Base-by-base conservation (phyloP, 2,329 filamentous ascomycete genomes). In the Aspergillus ustus region DNA sequence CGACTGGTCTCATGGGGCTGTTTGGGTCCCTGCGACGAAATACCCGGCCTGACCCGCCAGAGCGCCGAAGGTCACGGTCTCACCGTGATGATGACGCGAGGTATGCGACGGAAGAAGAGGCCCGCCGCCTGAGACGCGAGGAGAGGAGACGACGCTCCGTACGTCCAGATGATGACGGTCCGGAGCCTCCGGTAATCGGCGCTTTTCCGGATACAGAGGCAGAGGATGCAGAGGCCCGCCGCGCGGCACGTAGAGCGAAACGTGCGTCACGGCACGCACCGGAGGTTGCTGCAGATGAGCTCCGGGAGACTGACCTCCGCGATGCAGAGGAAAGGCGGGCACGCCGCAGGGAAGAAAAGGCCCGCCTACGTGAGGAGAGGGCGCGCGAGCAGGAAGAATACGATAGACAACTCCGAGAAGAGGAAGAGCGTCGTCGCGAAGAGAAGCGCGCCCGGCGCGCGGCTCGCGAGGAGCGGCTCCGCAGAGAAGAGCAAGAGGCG, bases 191-290 rank as follows among this genome's bases (percentile, higher is more conserved):
- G 9, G 74, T 77, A 7, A 78, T 56, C 4, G 70, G 59, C 17
- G 70, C 66, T 6, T 67, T 64, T 40, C 66, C 64, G 7, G 71
- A 81, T 60, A 79, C 75, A 34, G 81, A 82, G 44, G 75, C 68
- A 25, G 80, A 80, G 57, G 79, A 83, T 3, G 86, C 88, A 17
- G 89, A 91, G 72, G 86, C 84, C 22, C 84, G 87, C 52, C 84
- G 83, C 49, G 86, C 85, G 31, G 87, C 87, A 60, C 86, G 89
- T n/a, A 84, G 84, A 59, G 83, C 86, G 1, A 84, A 81, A 55
- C 84, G 83, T 55, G 66, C 72, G 17, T 73, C 75, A 29, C 74
- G 73, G 51, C 72, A 76, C 31, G 77, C 69, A 11, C 69, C 74
- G 2, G 50, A 54, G 44, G 50, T 44, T 54, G 57, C 57, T 3